Base-by-base conservation (phyloP, 345 rosid species). In the Nasturtium officinale region DNA sequence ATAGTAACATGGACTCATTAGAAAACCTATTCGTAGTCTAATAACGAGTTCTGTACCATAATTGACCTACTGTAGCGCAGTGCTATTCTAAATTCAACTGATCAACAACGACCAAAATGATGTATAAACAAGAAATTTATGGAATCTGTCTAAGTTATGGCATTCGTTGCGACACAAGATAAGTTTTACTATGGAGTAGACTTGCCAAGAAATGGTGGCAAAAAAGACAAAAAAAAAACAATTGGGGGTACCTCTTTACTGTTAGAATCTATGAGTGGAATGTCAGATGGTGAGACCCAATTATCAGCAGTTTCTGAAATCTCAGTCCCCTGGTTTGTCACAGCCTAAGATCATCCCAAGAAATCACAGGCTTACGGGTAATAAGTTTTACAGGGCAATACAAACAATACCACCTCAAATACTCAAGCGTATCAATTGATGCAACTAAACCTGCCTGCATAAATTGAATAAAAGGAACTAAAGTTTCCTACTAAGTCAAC, bases 211-310 rank as follows among this genome's bases (percentile, higher is more conserved):
- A 26, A 33, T 7, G 7, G 43, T 56, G 42, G 65, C 55, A 18
- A 35, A 54, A 62, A 26, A 67, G 66, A 69, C 66, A 72, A 45
- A 71, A 55, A 40, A 26, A 68, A 55, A 40, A 2, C 20, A 25
- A 25, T 33, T 23, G 23, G 60, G 17, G 69, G 61, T 84, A 83
- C 90, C 88, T 86, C 83, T 75, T 80, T 62, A 23, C 73, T 75
- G 61, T 5, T 58, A 50, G 75, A 52, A 56, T 80, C 87, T 82
- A 87, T 74, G 72, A 89, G 75, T 68, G 86, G 84, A 77, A 74
- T 75, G 76, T 78, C 83, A 73, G 80, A 69, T 48, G 78, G 53
- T 58, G 84, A 67, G 67, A 81, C 77, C 78, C 70, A 76, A 72
- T 77, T 77, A 77, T 59, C 75, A 80, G 70, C 81, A 81, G 71